These are phyloP conservation scores for Pholiota conissans DNA, from an alignment of 768 basidiomycete species.

Conservation along the genomic window DNA sequence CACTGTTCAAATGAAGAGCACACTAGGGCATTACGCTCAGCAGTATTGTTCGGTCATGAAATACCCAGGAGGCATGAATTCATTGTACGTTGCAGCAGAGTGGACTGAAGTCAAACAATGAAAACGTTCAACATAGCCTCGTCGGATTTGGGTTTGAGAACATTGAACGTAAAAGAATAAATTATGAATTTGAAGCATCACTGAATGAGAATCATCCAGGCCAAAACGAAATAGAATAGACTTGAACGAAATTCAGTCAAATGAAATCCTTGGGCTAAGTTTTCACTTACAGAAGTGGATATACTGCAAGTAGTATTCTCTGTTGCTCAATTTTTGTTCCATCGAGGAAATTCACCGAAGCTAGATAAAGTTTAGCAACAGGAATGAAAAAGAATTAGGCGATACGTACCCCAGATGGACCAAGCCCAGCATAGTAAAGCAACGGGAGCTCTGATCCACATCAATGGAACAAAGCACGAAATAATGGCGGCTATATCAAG, in stretches of 20 bases:
- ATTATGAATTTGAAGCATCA: conserved; percentile 28
- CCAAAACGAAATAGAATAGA: conserved; percentile 90
- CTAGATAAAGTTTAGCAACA: conserved; percentile 36
- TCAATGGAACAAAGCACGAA: conserved; percentile 78
- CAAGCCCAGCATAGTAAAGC: conserved; percentile 89
- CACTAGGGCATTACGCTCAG: not conserved
- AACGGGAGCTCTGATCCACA: conserved; percentile 87
- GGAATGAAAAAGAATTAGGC: not conserved
- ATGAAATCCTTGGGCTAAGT: not conserved
- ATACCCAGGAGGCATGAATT: not conserved
- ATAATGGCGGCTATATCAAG: conserved; percentile 89
- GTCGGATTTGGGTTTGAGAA: not conserved
- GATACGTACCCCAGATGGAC: conserved; percentile 91
- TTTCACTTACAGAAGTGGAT: conserved; percentile 81
- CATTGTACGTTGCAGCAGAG: no score
- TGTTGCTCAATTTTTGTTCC: conserved; percentile 93
- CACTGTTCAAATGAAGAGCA: not conserved
- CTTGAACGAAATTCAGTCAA: conserved; percentile 33
- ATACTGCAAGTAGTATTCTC: conserved; percentile 89
- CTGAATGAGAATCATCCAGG: conserved; percentile 97
- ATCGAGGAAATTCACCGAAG: conserved; percentile 93
- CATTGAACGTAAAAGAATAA: not conserved
- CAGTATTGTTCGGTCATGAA: not conserved
- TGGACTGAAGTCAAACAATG: no score
- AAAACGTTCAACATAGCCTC: not conserved